Evolutionary conservation across 768 basidiomycete genomes (phyloP), one percentile per base, ranked within the genome.

Genomic region (Porphyrellus cyaneotinctus): DNA sequence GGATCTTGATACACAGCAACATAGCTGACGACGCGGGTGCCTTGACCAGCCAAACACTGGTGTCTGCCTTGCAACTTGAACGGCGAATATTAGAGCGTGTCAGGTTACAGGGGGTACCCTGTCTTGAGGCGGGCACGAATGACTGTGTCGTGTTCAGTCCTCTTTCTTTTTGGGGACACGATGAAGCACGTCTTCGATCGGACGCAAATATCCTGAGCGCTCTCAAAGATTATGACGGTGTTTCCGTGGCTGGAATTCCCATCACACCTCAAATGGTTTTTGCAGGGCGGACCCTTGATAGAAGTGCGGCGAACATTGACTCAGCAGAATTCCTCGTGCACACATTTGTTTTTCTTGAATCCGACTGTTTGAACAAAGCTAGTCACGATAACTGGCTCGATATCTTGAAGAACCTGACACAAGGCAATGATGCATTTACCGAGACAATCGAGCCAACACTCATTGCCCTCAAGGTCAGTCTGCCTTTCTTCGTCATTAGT

Each of bases 291-390:
- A 74, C 74, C 15, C 75, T 73, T 44, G 80, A 85, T 48, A 78
- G 77, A 43, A 75, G 77, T 52, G 47, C 68, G 31, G 70, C 73
- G n/a, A 74, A 75, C 52, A 75, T 83, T 45, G 84, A 87, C 61
- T 79, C 76, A 54, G 86, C 88, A 43, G 79, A 75, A 47, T 88
- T 83, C 63, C 78, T 93, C 18, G 88, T 84, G 15, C 74, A 92
- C 52, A 91, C 89, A 0, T 93, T 89, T 67, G 84, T 91, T 70
- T 91, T 94, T 64, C 83, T 80, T 2, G 86, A 90, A 58, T 78
- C 75, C 15, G 83, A 87, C 57, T 92, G 90, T 69, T 69, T 84
- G 56, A 77, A 78, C 36, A 78, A 75, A 49, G 66, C 74, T 13
- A 85, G 85, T 36, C 90, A 88, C 58, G 66, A 75, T 46, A 68